These are phyloP conservation scores for Carpinus viminea DNA, from an alignment of 306 rosid species.

Conservation along the genomic window DNA sequence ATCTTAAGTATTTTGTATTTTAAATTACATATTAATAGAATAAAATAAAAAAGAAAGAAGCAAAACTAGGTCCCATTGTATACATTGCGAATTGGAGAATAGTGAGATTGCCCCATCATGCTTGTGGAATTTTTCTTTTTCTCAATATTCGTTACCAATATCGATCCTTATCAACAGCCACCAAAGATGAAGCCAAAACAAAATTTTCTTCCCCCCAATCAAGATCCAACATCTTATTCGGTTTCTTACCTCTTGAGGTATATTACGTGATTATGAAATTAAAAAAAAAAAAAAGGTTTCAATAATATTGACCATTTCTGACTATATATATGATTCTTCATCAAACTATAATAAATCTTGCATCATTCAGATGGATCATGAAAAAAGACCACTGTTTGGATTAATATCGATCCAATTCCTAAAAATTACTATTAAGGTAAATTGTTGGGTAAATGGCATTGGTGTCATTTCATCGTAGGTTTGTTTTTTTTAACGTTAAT, in stretches of 20 bases:
- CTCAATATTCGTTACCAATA: too few species aligned
- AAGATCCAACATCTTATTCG: not conserved
- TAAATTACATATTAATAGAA: too few species aligned
- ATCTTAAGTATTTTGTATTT: too few species aligned
- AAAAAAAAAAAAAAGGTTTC: too few species aligned
- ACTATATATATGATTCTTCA: too few species aligned
- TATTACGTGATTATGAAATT: not conserved
- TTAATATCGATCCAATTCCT: not conserved
- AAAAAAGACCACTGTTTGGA: not conserved
- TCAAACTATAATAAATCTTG: not conserved
- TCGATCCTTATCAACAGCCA: not conserved
- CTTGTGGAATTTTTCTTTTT: not conserved
- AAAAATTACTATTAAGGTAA: not conserved
- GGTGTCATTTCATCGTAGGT: constrained; percentile 10
- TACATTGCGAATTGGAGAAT: too few species aligned
- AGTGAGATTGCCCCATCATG: not conserved
- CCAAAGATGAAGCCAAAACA: not conserved
- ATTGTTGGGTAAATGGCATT: constrained; percentile 12
- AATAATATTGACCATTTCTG: too few species aligned
- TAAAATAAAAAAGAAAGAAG: too few species aligned
- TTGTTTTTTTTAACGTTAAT: not conserved
- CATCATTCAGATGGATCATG: too few species aligned
- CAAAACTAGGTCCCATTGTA: too few species aligned
- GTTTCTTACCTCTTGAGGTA: not conserved
- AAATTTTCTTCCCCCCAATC: not conserved